These are phyloP conservation scores for Aureobasidium sp. DNA, from an alignment of 2,329 filamentous ascomycete species.

Conservation along the genomic window DNA sequence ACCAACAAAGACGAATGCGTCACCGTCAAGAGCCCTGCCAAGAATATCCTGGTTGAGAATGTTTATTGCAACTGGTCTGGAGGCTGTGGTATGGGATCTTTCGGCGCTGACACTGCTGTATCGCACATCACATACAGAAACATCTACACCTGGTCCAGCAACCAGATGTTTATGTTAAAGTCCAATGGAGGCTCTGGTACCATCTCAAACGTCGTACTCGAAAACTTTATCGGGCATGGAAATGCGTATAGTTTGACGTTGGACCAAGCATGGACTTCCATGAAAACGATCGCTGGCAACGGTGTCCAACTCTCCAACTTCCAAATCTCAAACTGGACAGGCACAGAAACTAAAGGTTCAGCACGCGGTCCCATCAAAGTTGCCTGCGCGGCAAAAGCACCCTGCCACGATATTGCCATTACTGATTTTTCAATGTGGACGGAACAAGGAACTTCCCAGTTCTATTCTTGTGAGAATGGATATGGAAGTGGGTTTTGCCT, in stretches of 20 bases:
- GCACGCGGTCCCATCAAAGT: conserved; percentile 61
- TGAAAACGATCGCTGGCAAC: conserved; percentile 46
- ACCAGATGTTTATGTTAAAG: conserved; percentile 69
- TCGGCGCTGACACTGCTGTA: conserved; percentile 56
- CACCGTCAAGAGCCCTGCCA: conserved; percentile 59
- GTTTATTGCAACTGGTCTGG: conserved; percentile 71
- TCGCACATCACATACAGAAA: conserved; percentile 61
- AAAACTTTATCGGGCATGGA: conserved; percentile 66
- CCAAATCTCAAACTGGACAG: conserved; percentile 63
- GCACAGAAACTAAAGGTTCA: conserved; percentile 55
- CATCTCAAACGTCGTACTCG: conserved; percentile 56
- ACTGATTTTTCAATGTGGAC: conserved; percentile 61
- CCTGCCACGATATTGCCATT: conserved; percentile 60
- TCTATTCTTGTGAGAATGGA: conserved; percentile 54
- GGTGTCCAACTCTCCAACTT: conserved; percentile 62
- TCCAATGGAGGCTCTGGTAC: conserved; percentile 63
- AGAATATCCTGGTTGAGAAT: conserved; percentile 64
- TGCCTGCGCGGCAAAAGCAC: conserved; percentile 54
- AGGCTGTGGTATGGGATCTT: conserved; percentile 63
- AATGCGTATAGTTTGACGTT: conserved; percentile 66
- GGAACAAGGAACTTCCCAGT: conserved; percentile 44
- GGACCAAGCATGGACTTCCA: conserved; percentile 59
- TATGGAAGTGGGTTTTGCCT: conserved; percentile 57
- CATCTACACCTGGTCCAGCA: conserved; percentile 64
- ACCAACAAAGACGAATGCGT: conserved; percentile 71